Conservation (phyloP, 2,329 filamentous ascomycete genomes). For the Pestalotiopsis sp. region DNA sequence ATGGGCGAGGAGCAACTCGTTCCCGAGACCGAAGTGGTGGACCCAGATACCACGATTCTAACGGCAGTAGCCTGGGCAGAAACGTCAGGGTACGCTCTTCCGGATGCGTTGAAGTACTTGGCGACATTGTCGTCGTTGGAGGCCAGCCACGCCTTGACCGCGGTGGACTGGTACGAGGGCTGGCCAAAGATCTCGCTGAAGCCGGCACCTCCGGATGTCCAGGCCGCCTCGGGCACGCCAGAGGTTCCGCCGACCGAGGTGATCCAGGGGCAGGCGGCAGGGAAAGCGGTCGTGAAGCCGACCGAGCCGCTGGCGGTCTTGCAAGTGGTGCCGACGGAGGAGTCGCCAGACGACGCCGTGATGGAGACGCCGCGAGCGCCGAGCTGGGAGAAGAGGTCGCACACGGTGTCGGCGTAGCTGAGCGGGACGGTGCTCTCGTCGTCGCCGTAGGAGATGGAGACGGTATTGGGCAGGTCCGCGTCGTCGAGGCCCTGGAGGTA, state of each 20-base stretch:
- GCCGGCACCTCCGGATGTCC: slow-evolving; percentile 52
- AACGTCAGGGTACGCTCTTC: slow-evolving; percentile 56
- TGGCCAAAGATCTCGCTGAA: slow-evolving; percentile 53
- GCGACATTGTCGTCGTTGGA: slow-evolving; percentile 27
- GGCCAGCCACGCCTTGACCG: slow-evolving; percentile 45
- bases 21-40: slow-evolving; percentile 25
- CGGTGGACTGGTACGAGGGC: slow-evolving; percentile 46
- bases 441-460: slow-evolving; percentile 70
- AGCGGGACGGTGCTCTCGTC: slow-evolving; percentile 64
- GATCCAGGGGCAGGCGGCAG: slow-evolving; percentile 46
- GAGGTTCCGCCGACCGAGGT: slow-evolving; percentile 29
- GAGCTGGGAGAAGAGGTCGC: slow-evolving; percentile 64
- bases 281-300: slow-evolving; percentile 53
- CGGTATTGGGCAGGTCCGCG: slow-evolving; percentile 57
- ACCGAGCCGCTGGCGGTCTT: slow-evolving; percentile 48
- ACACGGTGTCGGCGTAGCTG: slow-evolving; percentile 60
- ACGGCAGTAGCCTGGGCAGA: slow-evolving; percentile 47
- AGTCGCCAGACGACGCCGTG: slow-evolving; percentile 64
- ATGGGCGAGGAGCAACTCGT: slow-evolving; percentile 54
- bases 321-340: slow-evolving; percentile 55
- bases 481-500: slow-evolving; percentile 57
- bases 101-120: slow-evolving; percentile 29
- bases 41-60: slow-evolving; percentile 39
- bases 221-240: slow-evolving; percentile 28
- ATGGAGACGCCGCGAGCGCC: slow-evolving; percentile 65